Evolutionary conservation across 2,329 filamentous ascomycete genomes (phyloP), one percentile per base, ranked within the genome.

Genomic region (Fusarium pseudoanthophilum): DNA sequence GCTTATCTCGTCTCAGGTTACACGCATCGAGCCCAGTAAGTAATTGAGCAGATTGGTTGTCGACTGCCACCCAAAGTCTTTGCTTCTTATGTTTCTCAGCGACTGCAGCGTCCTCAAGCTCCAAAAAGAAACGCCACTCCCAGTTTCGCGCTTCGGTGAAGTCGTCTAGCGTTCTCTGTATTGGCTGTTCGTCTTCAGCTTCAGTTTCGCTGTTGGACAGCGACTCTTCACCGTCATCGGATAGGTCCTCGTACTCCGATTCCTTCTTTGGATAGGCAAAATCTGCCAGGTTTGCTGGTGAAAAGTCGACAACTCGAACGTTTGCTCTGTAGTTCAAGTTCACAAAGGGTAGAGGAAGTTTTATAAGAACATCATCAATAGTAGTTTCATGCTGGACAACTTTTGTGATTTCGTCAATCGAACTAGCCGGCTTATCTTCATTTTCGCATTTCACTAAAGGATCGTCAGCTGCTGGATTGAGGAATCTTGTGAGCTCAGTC

Each of bases 71-170:
- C 86, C 92, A 94, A 58, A 95, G 79, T 34, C 85, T 85, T 11
- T 86, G 79, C 20, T 84, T 87, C 20, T 80, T 78, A 74, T 62
- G 78, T 28, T 75, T 64, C 32, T 62, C 37, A 75, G 71, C 48
- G 76, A 69, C 79, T 9, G 83, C 78, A 0, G 88, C 90, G 72
- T 95, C 93, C 81, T 97, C 93, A 2, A 98, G 88, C 18, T 92
- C 86, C 30, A 98, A 86, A 28, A 89, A 89, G 81, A 98, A 98
- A 20, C 89, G 88, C 95, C 95, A 98, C 80, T 96, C 91, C 93
- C 94, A 97, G 13, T 80, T 78, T 18, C 64, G 66, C 30, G 73
- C 79, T 15, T 34, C 43, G 11, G 79, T 49, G n/a, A 77, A 79
- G 8, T 74, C 73, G 32, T 77, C 67, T 18, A 78, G 62, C 8